A percentile compares a stretch with the other conserved stretches of the same genome.
These are phyloP conservation scores for Escovopsis weberi DNA, from an alignment of 2,329 filamentous ascomycete genomes.

Conservation along the genomic window DNA sequence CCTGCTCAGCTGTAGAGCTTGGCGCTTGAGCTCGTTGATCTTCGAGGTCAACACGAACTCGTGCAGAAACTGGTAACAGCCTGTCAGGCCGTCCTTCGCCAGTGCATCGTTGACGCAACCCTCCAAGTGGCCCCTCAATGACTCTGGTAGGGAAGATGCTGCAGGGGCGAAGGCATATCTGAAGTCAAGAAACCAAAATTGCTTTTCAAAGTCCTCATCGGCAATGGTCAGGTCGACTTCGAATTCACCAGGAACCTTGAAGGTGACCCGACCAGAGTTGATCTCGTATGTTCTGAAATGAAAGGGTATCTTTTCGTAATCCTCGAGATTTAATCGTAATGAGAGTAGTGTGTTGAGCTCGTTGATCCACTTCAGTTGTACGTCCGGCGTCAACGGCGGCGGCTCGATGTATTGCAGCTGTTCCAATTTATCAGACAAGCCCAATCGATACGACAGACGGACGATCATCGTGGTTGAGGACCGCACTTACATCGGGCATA, in stretches of 20 bases:
- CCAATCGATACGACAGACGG: too few species aligned
- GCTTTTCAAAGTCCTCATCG: conserved; percentile 66
- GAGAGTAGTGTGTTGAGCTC: conserved; percentile 75
- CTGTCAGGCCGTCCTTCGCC: conserved; percentile 52
- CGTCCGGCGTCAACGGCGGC: conserved; percentile 52
- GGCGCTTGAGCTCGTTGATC: conserved; percentile 64
- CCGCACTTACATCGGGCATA: conserved; percentile 56
- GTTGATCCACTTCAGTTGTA: conserved; percentile 59
- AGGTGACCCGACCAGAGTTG: conserved; percentile 77
- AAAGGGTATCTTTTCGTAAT: conserved; percentile 60
- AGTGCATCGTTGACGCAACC: conserved; percentile 57
- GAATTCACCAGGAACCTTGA: conserved; percentile 70
- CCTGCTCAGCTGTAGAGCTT: conserved; percentile 55
- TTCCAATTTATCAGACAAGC: conserved; percentile 14
- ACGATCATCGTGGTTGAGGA: too few species aligned
- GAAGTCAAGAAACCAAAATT: conserved; percentile 91
- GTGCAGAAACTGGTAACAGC: conserved; percentile 78
- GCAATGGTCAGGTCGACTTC: conserved; percentile 87
- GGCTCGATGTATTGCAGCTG: conserved; percentile 66
- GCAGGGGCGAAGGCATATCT: conserved; percentile 68
- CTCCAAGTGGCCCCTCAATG: conserved; percentile 53
- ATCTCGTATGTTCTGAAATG: conserved; percentile 68
- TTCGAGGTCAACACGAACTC: conserved; percentile 84
- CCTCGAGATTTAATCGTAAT: conserved; percentile 70
- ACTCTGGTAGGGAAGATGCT: conserved; percentile 43